These are phyloP conservation scores for Omphalea diandra DNA, from an alignment of 441 rosid species.

Conservation along the genomic window DNA sequence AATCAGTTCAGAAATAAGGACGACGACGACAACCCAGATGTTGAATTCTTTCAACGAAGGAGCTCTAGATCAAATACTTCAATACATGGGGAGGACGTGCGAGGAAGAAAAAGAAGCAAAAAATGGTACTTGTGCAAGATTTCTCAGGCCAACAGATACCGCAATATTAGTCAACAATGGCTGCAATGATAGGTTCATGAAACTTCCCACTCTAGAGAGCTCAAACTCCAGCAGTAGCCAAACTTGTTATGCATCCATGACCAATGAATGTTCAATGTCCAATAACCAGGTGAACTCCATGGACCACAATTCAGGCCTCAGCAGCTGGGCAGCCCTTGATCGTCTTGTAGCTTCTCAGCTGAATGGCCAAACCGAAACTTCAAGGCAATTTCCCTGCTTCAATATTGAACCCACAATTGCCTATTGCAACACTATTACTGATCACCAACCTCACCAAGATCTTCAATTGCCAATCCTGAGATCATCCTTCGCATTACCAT, in stretches of 20 bases:
- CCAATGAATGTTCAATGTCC: constrained; percentile 21
- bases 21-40: constrained; percentile 19
- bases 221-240: constrained; percentile 28
- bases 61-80: constrained; percentile 50
- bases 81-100: constrained; percentile 57
- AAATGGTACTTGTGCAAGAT: constrained; percentile 8
- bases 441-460: constrained; percentile 21
- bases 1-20: constrained; percentile 26
- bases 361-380: constrained; percentile 69
- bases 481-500: constrained; percentile 32
- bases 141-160: constrained; percentile 22
- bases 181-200: constrained; percentile 45
- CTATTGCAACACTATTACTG: constrained; percentile 29
- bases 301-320: constrained; percentile 40
- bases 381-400: constrained; percentile 47
- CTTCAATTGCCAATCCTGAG: constrained; percentile 35
- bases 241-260: constrained; percentile 20
- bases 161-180: constrained; percentile 17
- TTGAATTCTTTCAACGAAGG: constrained; percentile 34
- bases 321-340: constrained; percentile 71
- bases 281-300: no score
- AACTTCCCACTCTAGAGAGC: constrained; percentile 67
- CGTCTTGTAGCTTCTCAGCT: constrained; percentile 86
- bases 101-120: constrained; percentile 47
- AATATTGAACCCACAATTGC: constrained; percentile 32